Base-by-base conservation (phyloP, 1,284 basidiomycete species). In the Cryptococcus floricola region DNA sequence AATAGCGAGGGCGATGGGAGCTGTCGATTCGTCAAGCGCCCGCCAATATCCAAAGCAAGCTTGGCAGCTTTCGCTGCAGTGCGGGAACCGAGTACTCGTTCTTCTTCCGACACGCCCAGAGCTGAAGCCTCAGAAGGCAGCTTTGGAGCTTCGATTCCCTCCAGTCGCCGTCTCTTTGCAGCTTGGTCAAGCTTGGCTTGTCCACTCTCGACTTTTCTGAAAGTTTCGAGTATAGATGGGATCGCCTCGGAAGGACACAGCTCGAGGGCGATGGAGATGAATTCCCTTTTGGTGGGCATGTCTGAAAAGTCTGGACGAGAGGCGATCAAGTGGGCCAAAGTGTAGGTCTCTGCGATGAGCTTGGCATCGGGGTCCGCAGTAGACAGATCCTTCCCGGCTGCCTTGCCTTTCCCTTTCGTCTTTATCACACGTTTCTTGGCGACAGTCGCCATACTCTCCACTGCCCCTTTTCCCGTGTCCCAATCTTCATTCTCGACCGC, bases 181-280 rank as follows among this genome's bases (percentile, higher is more conserved):
- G 68, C 69, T 43, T 63, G 50, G 25, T 64, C 58, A 5, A 71
- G 53, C 44, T 63, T 66, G 14, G 68, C 61, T 23, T 63, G 56
- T 5, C 68, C 66, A 19, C 67, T 67, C 54, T 80, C 79, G 14
- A 77, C 62, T 44, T 58, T 81, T 45, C 84, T 82, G 88, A 91
- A 96, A 2, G 84, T 80, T 0, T 78, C 73, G 18, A 96, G 80
- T 27, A 95, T 79, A 57, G 88, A 85, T 23, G 85, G 79, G 9
- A 94, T 80, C 60, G 84, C 82, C 49, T 90, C 89, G 0, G 87
- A 70, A 1, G 92, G 91, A 70, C 91, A 94, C n/a, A 95, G 81
- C 65, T 91, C 86, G 31, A 96, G 79, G 4, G 92, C 88, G 55
- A 85, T 83, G 4, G 88, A 90, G n/a, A 96, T 77, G 1, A 95